A percentile compares a stretch with the other conserved stretches of the same genome.
Conservation (phyloP, 306 rosid species). For the Castanea sativa region DNA sequence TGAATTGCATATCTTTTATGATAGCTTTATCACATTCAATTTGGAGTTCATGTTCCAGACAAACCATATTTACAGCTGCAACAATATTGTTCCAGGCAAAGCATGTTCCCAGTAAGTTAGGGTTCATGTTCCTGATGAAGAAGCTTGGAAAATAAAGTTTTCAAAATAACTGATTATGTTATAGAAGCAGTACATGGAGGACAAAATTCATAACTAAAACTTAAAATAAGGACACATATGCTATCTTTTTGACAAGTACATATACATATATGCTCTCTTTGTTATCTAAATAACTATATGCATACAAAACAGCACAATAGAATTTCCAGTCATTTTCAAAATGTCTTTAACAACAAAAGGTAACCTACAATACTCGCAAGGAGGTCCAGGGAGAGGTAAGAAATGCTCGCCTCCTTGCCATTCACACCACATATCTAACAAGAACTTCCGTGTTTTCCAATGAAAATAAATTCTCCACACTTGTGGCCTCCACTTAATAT, state of each 20-base stretch:
- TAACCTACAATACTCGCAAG: not conserved
- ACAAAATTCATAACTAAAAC: not conserved
- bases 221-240: not conserved
- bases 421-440: not conserved
- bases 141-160: not conserved
- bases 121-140: too few species aligned
- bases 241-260: too few species aligned
- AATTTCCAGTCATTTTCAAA: not conserved
- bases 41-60: not conserved
- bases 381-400: not conserved
- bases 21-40: not conserved
- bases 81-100: not conserved
- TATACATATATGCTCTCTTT: too few species aligned
- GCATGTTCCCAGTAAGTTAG: too few species aligned
- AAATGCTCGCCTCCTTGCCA: not conserved
- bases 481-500: too few species aligned
- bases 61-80: not conserved
- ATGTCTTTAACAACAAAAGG: not conserved
- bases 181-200: not conserved
- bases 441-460: not conserved
- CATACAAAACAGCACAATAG: not conserved
- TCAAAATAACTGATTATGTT: not conserved
- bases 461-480: not conserved
- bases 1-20: not conserved
- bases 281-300: not conserved